Evolutionary conservation across 345 rosid species (phyloP), one percentile per base, ranked within the genome.

Genomic region (Erodium maritimum): DNA sequence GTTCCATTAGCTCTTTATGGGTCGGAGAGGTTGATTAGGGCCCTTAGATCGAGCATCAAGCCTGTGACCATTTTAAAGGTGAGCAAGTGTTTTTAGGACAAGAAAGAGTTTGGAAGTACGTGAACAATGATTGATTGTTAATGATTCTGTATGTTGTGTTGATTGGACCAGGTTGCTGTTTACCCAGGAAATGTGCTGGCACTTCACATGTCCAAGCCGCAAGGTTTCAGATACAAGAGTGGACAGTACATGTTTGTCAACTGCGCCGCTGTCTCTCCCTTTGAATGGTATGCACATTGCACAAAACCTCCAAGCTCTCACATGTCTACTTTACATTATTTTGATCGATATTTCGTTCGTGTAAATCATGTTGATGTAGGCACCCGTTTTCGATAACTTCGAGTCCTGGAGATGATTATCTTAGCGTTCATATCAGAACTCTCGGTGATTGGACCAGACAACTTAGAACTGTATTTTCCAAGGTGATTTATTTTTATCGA

Each of bases 351-450:
- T 21, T 2, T n/a, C n/a, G 52, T 7, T n/a, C 18, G n/a, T n/a
- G n/a, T n/a, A n/a, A n/a, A n/a, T 1, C 71, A 73, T 13, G 21
- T 3, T 29, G 8, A 29, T 23, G 16, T 71, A 83, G 80, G 96
- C 96, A 89, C 62, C 97, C 97, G 3, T 90, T 90, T 74, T 90
- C 95, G n/a, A 90, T 90, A 61, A 90, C 97, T 17, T 90, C 97
- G 0, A 80, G 95, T 18, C 97, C 97, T 0, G 86, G 85, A 54
- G 93, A 90, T 56, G 95, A 84, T 66, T 81, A 84, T 70, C 60
- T 90, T 0, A 87, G 97, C 57, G 95, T 90, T 45, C 97, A 90
- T 69, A 90, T 90, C 63, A 75, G 95, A 60, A 84, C 95, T 1
- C 70, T 79, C 0, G 97, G 97, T 12, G 97, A 90, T 63, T 90